Percentiles rank a stretch among this genome's conserved stretches.
Conservation (phyloP, 306 rosid species). For the Cucurbita maxima region DNA sequence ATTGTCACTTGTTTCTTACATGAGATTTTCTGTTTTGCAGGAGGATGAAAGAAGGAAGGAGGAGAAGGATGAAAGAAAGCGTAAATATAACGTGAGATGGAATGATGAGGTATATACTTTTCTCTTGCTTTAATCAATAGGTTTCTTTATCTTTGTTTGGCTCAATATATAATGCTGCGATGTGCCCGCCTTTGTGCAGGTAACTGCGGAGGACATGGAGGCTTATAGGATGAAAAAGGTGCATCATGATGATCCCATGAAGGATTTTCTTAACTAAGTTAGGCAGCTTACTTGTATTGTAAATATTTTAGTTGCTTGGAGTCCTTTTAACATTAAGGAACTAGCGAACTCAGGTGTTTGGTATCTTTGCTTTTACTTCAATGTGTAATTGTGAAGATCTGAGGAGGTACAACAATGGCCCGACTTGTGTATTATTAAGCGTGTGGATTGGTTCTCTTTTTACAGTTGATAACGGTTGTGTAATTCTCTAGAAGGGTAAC, state of each 20-base stretch:
- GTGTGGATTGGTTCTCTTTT: not conserved
- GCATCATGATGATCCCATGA: constrained; percentile 41
- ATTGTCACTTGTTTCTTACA: not conserved
- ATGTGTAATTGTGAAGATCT: not conserved
- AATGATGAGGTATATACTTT: constrained; percentile 25
- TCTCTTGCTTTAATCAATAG: not conserved
- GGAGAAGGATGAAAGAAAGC: constrained; percentile 54
- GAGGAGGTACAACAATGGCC: not conserved
- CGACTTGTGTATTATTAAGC: not conserved
- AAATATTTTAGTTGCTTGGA: not conserved
- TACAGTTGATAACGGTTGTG: too few relatives aligned
- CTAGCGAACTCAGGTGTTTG: not conserved
- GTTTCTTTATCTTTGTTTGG: not conserved
- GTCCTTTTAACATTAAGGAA: not conserved
- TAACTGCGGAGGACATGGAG: constrained; percentile 37
- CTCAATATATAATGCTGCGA: not conserved
- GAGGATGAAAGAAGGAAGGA: constrained; percentile 46
- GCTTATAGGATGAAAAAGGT: constrained; percentile 37
- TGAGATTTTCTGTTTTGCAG: constrained; percentile 9
- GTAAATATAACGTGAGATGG: constrained; percentile 40
- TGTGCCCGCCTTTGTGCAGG: constrained; percentile 4
- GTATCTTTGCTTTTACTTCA: not conserved
- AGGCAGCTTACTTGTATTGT: not conserved
- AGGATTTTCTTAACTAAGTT: constrained; percentile 19
- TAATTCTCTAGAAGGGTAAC: too few relatives aligned